phyloP scores from a whole-genome alignment of 352 stramenopile species.

The Pythium graminicola region DNA sequence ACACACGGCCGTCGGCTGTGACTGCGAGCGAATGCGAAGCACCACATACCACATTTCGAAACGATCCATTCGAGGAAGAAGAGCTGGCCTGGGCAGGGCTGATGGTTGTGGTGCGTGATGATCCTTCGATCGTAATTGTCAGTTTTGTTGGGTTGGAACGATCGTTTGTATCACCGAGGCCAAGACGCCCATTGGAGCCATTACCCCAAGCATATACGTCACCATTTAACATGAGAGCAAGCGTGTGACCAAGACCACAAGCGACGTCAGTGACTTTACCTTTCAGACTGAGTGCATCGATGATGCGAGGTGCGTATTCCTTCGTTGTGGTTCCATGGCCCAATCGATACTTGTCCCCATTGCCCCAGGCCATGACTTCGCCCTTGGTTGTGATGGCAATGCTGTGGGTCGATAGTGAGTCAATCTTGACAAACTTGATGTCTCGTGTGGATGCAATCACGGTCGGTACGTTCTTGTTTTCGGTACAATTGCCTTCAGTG shows the following conservation, averaged over 20 bases:
- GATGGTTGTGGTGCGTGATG: background rate
- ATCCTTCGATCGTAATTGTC: slow-evolving; percentile 11
- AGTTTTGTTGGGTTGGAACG: slow-evolving; percentile 43
- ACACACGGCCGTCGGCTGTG: slow-evolving; percentile 43
- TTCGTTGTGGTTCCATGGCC: slow-evolving; percentile 67
- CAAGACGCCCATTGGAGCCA: slow-evolving; percentile 76
- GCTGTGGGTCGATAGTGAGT: slow-evolving; percentile 79
- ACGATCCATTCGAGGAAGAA: background rate
- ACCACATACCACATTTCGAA: slow-evolving; percentile 44
- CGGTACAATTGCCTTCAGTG: slow-evolving; percentile 69
- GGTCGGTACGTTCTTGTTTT: slow-evolving; percentile 72
- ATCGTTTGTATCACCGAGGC: slow-evolving; percentile 72
- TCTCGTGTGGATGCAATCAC: slow-evolving; percentile 50
- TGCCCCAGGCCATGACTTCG: slow-evolving; percentile 72
- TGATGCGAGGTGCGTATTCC: slow-evolving; percentile 56
- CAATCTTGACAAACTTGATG: slow-evolving; percentile 55
- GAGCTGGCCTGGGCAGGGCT: background rate
- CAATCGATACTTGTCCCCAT: slow-evolving; percentile 78
- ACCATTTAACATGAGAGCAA: slow-evolving; percentile 54
- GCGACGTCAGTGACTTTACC: slow-evolving; percentile 50
- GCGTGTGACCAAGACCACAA: slow-evolving; percentile 59
- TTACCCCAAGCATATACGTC: slow-evolving; percentile 81
- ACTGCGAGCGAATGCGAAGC: slow-evolving; percentile 73
- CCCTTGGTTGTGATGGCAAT: slow-evolving; percentile 61
- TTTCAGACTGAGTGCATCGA: slow-evolving; percentile 57